Percentiles rank a stretch among this genome's conserved stretches.
Conservation (phyloP, 2,329 filamentous ascomycete species). For the Nectriaceae sp. region DNA sequence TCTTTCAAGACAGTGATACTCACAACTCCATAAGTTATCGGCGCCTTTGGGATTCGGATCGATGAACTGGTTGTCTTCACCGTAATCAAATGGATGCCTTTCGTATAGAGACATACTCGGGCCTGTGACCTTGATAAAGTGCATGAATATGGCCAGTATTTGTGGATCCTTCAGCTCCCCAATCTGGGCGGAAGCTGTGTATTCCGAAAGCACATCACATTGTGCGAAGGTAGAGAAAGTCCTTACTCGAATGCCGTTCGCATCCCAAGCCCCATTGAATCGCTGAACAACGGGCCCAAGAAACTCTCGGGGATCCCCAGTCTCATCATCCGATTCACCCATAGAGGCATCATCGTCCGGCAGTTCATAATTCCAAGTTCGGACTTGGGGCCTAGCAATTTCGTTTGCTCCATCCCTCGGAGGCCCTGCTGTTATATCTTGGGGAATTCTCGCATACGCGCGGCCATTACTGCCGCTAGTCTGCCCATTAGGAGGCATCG, state of each 20-base stretch:
- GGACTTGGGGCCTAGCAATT: slow-evolving; percentile 6
- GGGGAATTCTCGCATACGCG: slow-evolving; percentile 11
- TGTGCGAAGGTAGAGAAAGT: slow-evolving; percentile 52
- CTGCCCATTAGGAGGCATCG: slow-evolving; percentile 12
- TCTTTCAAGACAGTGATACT: slow-evolving; percentile 26
- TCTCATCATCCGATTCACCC: slow-evolving; percentile 62
- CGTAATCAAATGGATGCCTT: slow-evolving; percentile 73
- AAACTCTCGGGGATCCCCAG: slow-evolving; percentile 39
- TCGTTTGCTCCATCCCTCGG: slow-evolving; percentile 11
- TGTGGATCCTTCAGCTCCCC: slow-evolving; percentile 79
- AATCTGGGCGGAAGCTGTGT: slow-evolving; percentile 63
- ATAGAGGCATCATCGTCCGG: slow-evolving; percentile 63
- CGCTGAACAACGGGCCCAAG: slow-evolving; percentile 38
- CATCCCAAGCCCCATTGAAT: slow-evolving; percentile 31
- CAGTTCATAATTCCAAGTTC: slow-evolving; percentile 27
- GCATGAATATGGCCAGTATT: slow-evolving; percentile 82
- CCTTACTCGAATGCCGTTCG: slow-evolving; percentile 45
- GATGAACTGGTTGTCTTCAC: slow-evolving; percentile 57
- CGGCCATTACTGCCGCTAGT: background rate
- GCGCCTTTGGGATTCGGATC: slow-evolving; percentile 62
- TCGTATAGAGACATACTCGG: slow-evolving; percentile 88
- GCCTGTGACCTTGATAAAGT: slow-evolving; percentile 88
- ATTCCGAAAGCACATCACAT: slow-evolving; percentile 60
- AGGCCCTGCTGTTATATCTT: slow-evolving; percentile 3
- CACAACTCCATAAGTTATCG: slow-evolving; percentile 66